Percentiles rank a stretch among this genome's conserved stretches.
Conservation (phyloP, 2,329 filamentous ascomycete species). For the Lasiodiplodia gonubiensis region DNA sequence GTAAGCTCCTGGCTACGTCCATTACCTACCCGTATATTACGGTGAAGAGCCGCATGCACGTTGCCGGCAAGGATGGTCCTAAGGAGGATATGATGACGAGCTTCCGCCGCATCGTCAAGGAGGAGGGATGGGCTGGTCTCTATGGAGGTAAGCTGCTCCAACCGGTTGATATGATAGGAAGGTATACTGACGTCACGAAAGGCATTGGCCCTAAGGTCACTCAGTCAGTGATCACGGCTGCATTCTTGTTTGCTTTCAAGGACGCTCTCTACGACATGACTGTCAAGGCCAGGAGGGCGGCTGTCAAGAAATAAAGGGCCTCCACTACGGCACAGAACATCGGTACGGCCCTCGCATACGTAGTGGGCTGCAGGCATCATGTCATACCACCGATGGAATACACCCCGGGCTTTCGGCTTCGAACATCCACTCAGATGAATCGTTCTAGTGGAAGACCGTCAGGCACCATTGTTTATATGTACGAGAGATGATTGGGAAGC, state of each 20-base stretch:
- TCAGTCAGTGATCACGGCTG: constrained; percentile 94
- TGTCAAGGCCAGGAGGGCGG: constrained; percentile 64
- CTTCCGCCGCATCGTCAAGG: constrained; percentile 77
- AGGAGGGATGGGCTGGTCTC: constrained; percentile 89
- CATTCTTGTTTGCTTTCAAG: constrained; percentile 97
- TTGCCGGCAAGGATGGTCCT: constrained; percentile 76
- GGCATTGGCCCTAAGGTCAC: constrained; percentile 96
- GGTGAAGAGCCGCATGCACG: constrained; percentile 97
- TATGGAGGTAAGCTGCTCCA: constrained; percentile 75
- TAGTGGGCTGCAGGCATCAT: constrained; percentile 18
- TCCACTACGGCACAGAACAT: constrained; percentile 4
- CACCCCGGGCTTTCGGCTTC: neutral
- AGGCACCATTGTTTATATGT: neutral
- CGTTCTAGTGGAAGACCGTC: neutral
- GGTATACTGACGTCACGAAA: constrained; percentile 46
- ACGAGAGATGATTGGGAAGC: neutral
- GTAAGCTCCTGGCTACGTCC: constrained; percentile 90
- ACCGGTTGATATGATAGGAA: constrained; percentile 30
- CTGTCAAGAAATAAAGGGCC: constrained; percentile 35
- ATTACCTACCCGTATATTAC: constrained; percentile 99
- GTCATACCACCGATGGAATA: constrained; percentile 18
- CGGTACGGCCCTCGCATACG: neutral
- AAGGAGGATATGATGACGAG: constrained; percentile 81
- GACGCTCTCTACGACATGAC: constrained; percentile 90
- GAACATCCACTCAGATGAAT: neutral